A percentile compares a stretch with the other conserved stretches of the same genome.
phyloP scores from a whole-genome alignment of 2,329 filamentous ascomycete species.

The Neofusicoccum ribis region DNA sequence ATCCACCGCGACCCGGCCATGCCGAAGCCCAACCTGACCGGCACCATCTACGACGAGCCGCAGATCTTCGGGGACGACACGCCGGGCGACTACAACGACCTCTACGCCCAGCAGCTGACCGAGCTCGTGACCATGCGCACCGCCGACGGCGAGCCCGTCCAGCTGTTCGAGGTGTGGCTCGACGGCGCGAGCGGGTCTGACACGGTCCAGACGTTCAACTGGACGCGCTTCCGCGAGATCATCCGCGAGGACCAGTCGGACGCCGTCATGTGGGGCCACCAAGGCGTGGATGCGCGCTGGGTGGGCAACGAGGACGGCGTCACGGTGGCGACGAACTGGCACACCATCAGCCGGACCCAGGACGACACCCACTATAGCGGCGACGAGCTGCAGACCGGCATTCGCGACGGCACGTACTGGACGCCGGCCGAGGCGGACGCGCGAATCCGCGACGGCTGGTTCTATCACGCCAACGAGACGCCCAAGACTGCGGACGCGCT shows the following conservation, averaged over 20 bases:
- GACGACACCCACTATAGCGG: slow-evolving; percentile 21
- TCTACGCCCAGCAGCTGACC: slow-evolving; percentile 27
- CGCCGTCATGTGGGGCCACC: slow-evolving; percentile 25
- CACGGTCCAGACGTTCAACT: slow-evolving; percentile 25
- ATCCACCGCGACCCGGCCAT: slow-evolving; percentile 40
- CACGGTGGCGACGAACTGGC: slow-evolving; percentile 24
- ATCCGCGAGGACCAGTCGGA: slow-evolving; percentile 23
- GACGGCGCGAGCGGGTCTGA: slow-evolving; percentile 24
- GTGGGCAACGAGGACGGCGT: slow-evolving; percentile 25
- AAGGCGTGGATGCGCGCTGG: slow-evolving; percentile 25
- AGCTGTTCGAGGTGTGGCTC: slow-evolving; percentile 25
- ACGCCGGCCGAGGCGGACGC: slow-evolving; percentile 25
- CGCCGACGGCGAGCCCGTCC: slow-evolving; percentile 16
- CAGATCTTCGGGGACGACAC: slow-evolving; percentile 37
- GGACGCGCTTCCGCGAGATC: slow-evolving; percentile 22
- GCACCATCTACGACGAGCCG: slow-evolving; percentile 37
- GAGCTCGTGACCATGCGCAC: slow-evolving; percentile 22
- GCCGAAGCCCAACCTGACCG: slow-evolving; percentile 32
- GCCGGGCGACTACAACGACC: slow-evolving; percentile 36
- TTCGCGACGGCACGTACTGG: slow-evolving; percentile 24
- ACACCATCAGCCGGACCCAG: slow-evolving; percentile 24
- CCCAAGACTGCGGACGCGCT: slow-evolving; percentile 20
- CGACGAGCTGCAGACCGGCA: slow-evolving; percentile 21
- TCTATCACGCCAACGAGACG: slow-evolving; percentile 22
- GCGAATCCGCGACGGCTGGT: slow-evolving; percentile 23